phyloP scores from a whole-genome alignment of 2,329 filamentous ascomycete genomes.

The Amylocarpus encephaloides region DNA sequence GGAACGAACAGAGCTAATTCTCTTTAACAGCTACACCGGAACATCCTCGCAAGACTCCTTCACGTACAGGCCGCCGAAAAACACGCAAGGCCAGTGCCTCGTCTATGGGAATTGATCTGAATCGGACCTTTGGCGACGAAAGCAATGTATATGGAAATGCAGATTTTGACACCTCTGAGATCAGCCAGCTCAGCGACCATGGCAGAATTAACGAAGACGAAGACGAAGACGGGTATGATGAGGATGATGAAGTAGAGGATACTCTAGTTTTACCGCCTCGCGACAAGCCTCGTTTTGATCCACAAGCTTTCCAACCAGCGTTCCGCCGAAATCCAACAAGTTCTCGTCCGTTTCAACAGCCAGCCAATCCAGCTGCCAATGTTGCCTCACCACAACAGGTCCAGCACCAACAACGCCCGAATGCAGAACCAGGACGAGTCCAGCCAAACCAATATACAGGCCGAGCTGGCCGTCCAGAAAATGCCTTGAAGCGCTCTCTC shows the following conservation, averaged over 20 bases:
- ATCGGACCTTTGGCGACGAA: conserved; percentile 32
- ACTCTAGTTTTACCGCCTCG: background rate
- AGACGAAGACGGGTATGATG: background rate
- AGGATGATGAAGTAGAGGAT: background rate
- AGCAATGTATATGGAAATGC: conserved; percentile 33
- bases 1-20: background rate
- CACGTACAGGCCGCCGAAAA: background rate
- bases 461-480: too few species aligned
- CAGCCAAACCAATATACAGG: too few species aligned
- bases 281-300: too few species aligned
- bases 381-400: too few species aligned
- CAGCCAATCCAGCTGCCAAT: too few species aligned
- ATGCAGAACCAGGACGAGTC: too few species aligned
- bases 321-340: too few species aligned
- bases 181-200: background rate
- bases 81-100: background rate
- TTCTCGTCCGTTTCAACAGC: too few species aligned
- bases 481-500: too few species aligned
- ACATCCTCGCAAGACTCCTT: background rate
- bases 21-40: background rate
- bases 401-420: too few species aligned
- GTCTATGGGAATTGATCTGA: conserved; percentile 13
- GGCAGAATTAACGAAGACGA: background rate
- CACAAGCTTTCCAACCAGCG: too few species aligned
- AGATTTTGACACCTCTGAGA: conserved; percentile 26